A percentile compares a stretch with the other conserved stretches of the same genome.
Evolutionary conservation across 1,284 basidiomycete species (phyloP).

Genomic region (Irpex sp.): DNA sequence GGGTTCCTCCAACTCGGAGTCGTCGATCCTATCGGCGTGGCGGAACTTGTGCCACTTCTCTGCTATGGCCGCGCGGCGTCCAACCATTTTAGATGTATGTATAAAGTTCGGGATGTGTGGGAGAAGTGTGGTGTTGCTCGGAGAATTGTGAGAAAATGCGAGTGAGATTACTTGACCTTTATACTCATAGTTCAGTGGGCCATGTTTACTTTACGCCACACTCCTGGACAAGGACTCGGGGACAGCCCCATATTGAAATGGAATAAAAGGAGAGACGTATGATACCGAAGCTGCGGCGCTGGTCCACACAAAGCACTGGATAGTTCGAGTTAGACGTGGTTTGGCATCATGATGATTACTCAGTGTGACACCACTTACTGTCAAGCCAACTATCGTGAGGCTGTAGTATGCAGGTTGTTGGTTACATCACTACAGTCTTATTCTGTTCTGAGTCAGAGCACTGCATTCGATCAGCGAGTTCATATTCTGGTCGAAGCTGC

Average conservation of each 20-base stretch:
- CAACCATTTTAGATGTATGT: not conserved
- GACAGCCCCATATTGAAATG: not conserved
- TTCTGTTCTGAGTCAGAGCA: not conserved
- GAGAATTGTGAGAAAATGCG: not conserved
- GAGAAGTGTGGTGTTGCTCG: not conserved
- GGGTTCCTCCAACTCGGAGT: not conserved
- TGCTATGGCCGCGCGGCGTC: not conserved
- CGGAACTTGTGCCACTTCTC: not conserved
- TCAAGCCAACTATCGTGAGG: not conserved
- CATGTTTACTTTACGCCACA: not conserved
- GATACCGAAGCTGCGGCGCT: no score
- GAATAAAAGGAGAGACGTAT: not conserved
- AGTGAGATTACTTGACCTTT: no score
- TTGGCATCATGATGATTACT: not conserved
- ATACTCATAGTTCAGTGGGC: not conserved
- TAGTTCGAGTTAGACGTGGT: no score
- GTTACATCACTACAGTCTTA: not conserved
- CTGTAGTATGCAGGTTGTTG: not conserved
- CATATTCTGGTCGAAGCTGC: not conserved
- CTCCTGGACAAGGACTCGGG: not conserved
- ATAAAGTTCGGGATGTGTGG: not conserved
- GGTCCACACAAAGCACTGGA: no score
- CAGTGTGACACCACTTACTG: not conserved
- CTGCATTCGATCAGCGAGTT: not conserved
- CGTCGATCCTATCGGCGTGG: no score